Base-by-base conservation (phyloP, 192 early-diverging fungal species). In the Backusella psychrophila region DNA sequence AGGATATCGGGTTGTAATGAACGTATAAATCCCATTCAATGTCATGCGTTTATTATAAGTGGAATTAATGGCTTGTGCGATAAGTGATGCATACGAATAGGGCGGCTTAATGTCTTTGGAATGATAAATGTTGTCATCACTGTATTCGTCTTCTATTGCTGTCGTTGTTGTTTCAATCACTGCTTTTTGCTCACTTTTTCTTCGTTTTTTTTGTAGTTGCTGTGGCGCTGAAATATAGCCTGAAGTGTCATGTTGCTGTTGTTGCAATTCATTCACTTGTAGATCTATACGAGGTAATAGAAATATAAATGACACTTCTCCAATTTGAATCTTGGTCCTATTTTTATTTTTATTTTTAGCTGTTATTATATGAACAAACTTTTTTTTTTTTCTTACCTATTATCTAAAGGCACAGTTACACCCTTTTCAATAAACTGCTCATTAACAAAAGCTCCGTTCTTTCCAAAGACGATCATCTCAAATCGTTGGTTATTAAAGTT, bases 11-110 rank as follows among this genome's bases (percentile, higher is more conserved):
- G 87, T 87, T 42, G 91, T 90, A 9, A 96, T 93, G 82, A 91
- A 97, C 31, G 90, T 88, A 88, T 98, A 98, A 42, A 98, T 97
- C 8, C 94, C 96, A 82, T 91, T 94, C 23, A 98, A 84, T 4
- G 97, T 96, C 82, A 97, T 83, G 73, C 91, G 90, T 71, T 92
- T 89, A 3, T 84, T 78, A 0, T 87, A 74, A 0, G 89, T 89
- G 21, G 90, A 90, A 73, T 93, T 90, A 78, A 98, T 97, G 3
- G 97, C 97, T 79, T 97, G 92, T 4, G 94, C 90, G 49, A 98
- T 96, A 42, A 98, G 80, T n/a, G 93, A 93, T 0, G 95, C 96
- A 74, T 98, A 98, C 14, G 94, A 94, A 75, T 91, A 93, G 34
- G 93, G 86, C 0, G 96, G 96, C 71, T 96, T 96, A 0, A 75